These are phyloP conservation scores for Ilex aquifolium DNA, from an alignment of 257 asterid species.

Conservation along the genomic window DNA sequence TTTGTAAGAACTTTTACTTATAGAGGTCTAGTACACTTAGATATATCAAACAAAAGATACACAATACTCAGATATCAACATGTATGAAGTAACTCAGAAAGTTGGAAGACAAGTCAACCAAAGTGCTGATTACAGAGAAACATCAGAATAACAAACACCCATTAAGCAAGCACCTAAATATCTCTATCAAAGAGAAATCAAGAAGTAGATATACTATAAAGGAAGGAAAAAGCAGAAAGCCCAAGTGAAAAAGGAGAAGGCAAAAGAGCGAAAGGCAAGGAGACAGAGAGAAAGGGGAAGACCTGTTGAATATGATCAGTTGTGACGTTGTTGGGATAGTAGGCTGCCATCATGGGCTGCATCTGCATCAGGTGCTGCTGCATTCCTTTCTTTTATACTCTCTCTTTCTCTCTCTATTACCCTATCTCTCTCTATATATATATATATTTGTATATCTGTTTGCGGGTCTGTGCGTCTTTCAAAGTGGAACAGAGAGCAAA, in stretches of 20 bases:
- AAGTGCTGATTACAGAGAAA: background rate
- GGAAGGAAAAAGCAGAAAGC: conserved; percentile 2
- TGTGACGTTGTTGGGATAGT: conserved; percentile 90
- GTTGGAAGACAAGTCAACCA: no score
- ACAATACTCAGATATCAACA: no score
- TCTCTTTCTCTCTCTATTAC: conserved; percentile 7
- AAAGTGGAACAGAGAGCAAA: conserved; percentile 20
- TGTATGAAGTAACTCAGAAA: no score
- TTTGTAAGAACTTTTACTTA: background rate
- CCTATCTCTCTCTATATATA: conserved; percentile 3
- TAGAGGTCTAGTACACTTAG: no score
- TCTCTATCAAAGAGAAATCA: conserved; percentile 5
- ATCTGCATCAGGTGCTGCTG: conserved; percentile 99
- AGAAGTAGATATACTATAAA: conserved; percentile 2
- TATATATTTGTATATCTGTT: conserved; percentile 13
- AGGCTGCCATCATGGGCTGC: conserved; percentile 99
- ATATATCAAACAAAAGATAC: no score
- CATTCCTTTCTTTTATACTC: conserved; percentile 52
- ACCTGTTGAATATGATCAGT: conserved; percentile 99
- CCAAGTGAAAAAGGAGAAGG: conserved; percentile 6
- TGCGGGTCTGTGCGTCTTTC: conserved; percentile 33
- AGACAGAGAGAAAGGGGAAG: conserved; percentile 4
- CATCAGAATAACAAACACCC: background rate
- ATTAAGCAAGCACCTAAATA: background rate
- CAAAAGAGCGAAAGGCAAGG: background rate